Evolutionary conservation across 805 yeast species (phyloP).

Genomic region (Clavispora vitiphila): DNA sequence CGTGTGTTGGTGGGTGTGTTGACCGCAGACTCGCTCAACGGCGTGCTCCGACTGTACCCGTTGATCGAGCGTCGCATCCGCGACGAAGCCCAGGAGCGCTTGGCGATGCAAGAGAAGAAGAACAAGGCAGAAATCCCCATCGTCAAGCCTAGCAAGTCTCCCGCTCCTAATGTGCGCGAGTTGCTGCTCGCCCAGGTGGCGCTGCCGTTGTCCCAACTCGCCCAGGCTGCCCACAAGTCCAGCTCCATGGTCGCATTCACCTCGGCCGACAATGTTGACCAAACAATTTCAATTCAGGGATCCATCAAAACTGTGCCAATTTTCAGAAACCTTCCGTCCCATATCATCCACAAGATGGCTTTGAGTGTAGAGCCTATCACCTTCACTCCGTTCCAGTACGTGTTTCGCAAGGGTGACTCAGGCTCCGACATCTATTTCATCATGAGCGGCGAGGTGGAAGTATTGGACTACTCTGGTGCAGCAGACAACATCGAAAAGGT

Average conservation of each 20-base stretch:
- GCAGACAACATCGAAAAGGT: slow-evolving; percentile 29
- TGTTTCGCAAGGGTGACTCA: slow-evolving; percentile 53
- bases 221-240: slow-evolving; percentile 6
- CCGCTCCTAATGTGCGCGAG: slow-evolving; percentile 7
- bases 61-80: slow-evolving; percentile 61
- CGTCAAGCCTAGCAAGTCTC: slow-evolving; percentile 15
- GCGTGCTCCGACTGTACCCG: slow-evolving; percentile 60
- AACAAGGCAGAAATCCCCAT: slow-evolving; percentile 38
- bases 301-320: slow-evolving; percentile 55
- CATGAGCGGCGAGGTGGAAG: slow-evolving; percentile 68
- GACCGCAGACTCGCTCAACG: slow-evolving; percentile 56
- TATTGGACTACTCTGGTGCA: slow-evolving; percentile 31
- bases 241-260: not conserved
- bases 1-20: slow-evolving; percentile 64
- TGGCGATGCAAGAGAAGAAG: slow-evolving; percentile 65
- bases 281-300: slow-evolving; percentile 52
- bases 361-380: slow-evolving; percentile 54
- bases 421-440: slow-evolving; percentile 67
- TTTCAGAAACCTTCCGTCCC: slow-evolving; percentile 52
- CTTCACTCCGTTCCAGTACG: slow-evolving; percentile 52
- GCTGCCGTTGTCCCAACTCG: slow-evolving; percentile 17
- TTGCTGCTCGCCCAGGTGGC: slow-evolving; percentile 11
- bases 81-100: slow-evolving; percentile 75
- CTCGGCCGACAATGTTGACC: slow-evolving; percentile 39
- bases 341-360: slow-evolving; percentile 60